Base-by-base conservation (phyloP, 1,139 yeast species). In the Zygosaccharomyces sapae region DNA sequence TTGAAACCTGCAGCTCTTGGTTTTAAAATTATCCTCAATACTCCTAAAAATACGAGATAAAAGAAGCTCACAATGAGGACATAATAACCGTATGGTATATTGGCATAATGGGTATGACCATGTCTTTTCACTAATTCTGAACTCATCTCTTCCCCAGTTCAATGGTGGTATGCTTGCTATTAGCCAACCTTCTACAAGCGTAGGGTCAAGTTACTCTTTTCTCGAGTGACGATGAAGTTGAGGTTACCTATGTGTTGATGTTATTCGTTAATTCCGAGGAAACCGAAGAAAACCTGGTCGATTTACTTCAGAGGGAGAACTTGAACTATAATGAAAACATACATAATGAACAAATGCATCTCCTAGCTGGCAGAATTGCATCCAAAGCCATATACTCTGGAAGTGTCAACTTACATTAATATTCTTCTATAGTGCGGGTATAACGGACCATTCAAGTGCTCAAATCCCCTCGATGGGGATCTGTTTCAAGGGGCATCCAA, bases 31-130 rank as follows among this genome's bases (percentile, higher is more conserved):
- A 40, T 45, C 16, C 61, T 52, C 33, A 53, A 42, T 19, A 48
- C 44, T 12, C 51, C 45, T 4, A 63, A 34, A 18, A 55, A 45
- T 1, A 55, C 30, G 6, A 60, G 22, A 42, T 62, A 63, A 4
- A 50, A 30, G 1, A 55, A 35, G 24, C 58, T 48, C 8, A 56
- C 50, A 8, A 49, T 42, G 7, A 63, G 48, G 4, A 58, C 57
- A 40, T 55, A 59, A 39, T 58, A 55, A 1, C 69, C 69, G 46
- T 61, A 64, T 1, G 49, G 39, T 3, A 62, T 46, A 50, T 65
- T 65, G 9, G 68, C 69, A 49, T 51, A 60, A 45, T 65, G 68
- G 1, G 65, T 61, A 7, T 47, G 49, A 5, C 58, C 54, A 44
- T 58, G 66, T 29, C 59, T 54, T 25, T 55, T 58, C 30, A n/a